Base-by-base conservation (phyloP, 2,329 filamentous ascomycete species). In the Ambrosiella beaveri region DNA sequence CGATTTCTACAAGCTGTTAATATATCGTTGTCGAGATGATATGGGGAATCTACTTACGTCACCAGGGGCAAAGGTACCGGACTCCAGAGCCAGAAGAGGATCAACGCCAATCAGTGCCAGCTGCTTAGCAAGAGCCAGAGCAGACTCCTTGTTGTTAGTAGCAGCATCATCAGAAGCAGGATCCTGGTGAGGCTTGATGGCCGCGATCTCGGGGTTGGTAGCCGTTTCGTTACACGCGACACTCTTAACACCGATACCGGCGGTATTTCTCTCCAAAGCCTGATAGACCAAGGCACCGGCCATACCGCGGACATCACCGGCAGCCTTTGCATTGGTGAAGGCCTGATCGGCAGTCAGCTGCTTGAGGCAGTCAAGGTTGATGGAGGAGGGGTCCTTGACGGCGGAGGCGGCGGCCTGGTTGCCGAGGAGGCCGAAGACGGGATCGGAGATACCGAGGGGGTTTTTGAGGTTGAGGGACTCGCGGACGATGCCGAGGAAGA, bases 101-200 rank as follows among this genome's bases (percentile, higher is more conserved):
- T 86, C 77, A 37, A 78, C 82, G 12, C 82, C 82, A 62, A 85
- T 73, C 3, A 72, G 69, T 17, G 75, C 74, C 56, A 85, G 77
- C 69, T 84, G 78, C 56, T 71, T 69, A 15, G 82, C 81, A 2
- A 84, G 71, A 50, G 74, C 74, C 6, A 82, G 71, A 52, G 78
- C 75, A 63, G 84, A 77, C 40, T 72, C 71, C 71, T 82, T 83
- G 73, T 85, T 85, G 53, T 72, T 69, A 1, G 66, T 74, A 12
- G 75, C 73, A 11, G 81, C 78, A 47, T 74, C 75, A 2, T 73
- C 65, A 0, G 78, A 78, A 17, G 82, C 82, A 36, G 82, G 80
- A 66, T 86, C 82, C 69, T 86, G 81, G 68, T 85, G 82, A 68
- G 84, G 80, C 57, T 73, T 69, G 60, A 86, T 66, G 49, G 79